A percentile compares a stretch with the other conserved stretches of the same genome.
Evolutionary conservation across 371 early-diverging fungal species (phyloP).

Genomic region (Chytridium lagenaria): DNA sequence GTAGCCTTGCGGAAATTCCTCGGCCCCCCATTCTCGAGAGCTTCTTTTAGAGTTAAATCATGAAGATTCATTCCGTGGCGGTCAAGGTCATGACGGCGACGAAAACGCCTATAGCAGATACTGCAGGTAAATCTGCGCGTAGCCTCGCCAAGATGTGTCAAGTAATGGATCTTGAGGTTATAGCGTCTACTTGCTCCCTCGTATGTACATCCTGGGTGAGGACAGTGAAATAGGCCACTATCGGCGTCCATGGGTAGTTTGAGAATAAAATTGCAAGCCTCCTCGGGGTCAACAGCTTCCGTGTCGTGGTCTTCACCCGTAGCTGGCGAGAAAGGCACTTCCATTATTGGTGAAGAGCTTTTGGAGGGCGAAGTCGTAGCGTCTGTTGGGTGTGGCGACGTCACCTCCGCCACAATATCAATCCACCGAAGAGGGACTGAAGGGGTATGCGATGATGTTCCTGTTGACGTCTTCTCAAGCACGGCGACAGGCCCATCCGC

Average conservation of each 20-base stretch:
- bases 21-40: slow-evolving; percentile 1
- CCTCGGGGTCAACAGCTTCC: not conserved
- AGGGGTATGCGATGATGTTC: too few species aligned
- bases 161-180: slow-evolving; percentile 37
- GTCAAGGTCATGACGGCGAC: slow-evolving; percentile 22
- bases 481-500: too few species aligned
- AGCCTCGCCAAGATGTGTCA: slow-evolving; percentile 19
- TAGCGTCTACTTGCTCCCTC: slow-evolving; percentile 19
- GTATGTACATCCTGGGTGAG: slow-evolving; percentile 13
- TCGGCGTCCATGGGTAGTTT: not conserved
- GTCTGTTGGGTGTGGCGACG: too few species aligned
- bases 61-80: slow-evolving; percentile 13
- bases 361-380: too few species aligned
- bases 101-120: not conserved
- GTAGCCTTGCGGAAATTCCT: not conserved
- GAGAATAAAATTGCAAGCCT: slow-evolving; percentile 6
- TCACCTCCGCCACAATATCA: too few species aligned
- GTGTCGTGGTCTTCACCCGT: too few species aligned
- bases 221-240: slow-evolving; percentile 19
- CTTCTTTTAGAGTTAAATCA: not conserved
- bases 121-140: not conserved
- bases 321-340: too few species aligned
- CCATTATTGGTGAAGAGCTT: too few species aligned
- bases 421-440: too few species aligned
- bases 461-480: too few species aligned